Evolutionary conservation across 495 filamentous ascomycete genomes (phyloP).

Genomic region (Niebla homalea): DNA sequence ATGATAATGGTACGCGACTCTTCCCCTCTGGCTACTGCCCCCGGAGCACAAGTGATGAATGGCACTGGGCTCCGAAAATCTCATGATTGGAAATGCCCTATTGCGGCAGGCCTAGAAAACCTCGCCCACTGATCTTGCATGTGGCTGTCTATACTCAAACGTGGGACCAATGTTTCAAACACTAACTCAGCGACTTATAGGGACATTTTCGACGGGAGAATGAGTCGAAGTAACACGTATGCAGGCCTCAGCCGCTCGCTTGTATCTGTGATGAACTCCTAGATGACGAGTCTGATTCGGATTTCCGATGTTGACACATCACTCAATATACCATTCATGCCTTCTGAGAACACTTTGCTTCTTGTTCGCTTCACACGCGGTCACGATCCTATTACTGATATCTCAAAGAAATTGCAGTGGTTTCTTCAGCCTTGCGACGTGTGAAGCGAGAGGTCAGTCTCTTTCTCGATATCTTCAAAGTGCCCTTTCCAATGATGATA

Average conservation of each 20-base stretch:
- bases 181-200: no score
- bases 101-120: constrained; percentile 99
- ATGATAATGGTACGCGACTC: no score
- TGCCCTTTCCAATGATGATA: constrained; percentile 33
- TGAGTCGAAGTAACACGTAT: background rate
- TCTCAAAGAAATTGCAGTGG: background rate
- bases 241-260: background rate
- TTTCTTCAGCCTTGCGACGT: background rate
- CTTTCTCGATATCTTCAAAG: constrained; percentile 3
- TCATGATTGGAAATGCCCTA: constrained; percentile 78
- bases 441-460: background rate
- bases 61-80: constrained; percentile 98
- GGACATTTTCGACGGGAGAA: no score
- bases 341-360: constrained; percentile 30
- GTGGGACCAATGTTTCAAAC: no score
- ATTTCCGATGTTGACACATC: constrained; percentile 47
- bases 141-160: no score
- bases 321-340: constrained; percentile 47
- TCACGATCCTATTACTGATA: background rate
- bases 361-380: constrained; percentile 18
- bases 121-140: constrained; percentile 81
- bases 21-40: background rate
- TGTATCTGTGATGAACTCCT: constrained; percentile 36
- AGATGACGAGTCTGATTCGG: constrained; percentile 54
- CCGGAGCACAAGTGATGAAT: constrained; percentile 62